A percentile compares a stretch with the other conserved stretches of the same genome.
Evolutionary conservation across 345 rosid genomes (phyloP).

Genomic region (Arabis hirsuta): DNA sequence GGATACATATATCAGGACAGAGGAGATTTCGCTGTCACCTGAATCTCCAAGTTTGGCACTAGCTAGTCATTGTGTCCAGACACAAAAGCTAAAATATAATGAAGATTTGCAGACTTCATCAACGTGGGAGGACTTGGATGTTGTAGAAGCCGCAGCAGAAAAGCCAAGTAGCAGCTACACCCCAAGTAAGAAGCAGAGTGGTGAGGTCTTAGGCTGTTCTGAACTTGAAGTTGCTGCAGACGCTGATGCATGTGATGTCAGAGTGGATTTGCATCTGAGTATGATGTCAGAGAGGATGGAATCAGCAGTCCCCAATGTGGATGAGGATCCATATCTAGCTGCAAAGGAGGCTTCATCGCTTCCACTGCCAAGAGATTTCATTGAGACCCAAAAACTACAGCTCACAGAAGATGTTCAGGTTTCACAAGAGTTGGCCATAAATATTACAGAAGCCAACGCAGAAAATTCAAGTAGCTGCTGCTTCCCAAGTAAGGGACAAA

Average conservation of each 20-base stretch:
- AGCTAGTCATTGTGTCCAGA: constrained; percentile 35
- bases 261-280: constrained; percentile 42
- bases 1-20: constrained; percentile 35
- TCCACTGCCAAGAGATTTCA: constrained; percentile 35
- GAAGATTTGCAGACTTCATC: constrained; percentile 35
- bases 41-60: constrained; percentile 23
- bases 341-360: constrained; percentile 44
- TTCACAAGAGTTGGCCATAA: constrained; percentile 25
- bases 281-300: constrained; percentile 45
- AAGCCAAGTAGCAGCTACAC: constrained; percentile 16
- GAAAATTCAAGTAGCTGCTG: constrained; percentile 19
- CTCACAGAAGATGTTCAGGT: constrained; percentile 36
- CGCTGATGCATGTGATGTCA: constrained; percentile 18
- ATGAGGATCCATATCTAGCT: constrained; percentile 32
- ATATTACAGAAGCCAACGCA: constrained; percentile 8
- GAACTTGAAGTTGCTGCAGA: constrained; percentile 18
- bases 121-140: constrained; percentile 34
- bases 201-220: constrained; percentile 35
- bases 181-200: constrained; percentile 11
- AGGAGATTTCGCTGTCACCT: constrained; percentile 44
- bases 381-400: constrained; percentile 37
- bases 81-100: constrained; percentile 33
- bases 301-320: constrained; percentile 42
- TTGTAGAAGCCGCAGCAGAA: constrained; percentile 23
- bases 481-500: constrained; percentile 7